Evolutionary conservation across 129 eudicot species (phyloP).

Genomic region (Flaveria linearis): DNA sequence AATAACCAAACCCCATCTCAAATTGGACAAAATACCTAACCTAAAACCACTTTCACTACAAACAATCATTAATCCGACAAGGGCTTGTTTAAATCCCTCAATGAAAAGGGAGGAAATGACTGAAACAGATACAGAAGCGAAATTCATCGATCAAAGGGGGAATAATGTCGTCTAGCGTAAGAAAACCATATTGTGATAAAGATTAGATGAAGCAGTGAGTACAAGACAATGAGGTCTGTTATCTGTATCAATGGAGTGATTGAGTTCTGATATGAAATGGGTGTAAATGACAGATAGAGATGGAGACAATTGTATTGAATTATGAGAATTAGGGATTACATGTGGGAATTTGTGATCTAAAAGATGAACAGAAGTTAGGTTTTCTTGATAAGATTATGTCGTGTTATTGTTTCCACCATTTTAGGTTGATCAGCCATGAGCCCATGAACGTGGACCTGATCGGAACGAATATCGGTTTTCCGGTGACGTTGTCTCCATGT

Average conservation of each 20-base stretch:
- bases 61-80: no score
- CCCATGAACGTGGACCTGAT: neutral
- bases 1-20: neutral
- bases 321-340: neutral
- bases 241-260: no score
- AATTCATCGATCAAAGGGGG: neutral
- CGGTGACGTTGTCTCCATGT: neutral
- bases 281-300: no score
- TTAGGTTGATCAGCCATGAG: neutral
- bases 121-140: slow-evolving; percentile 2
- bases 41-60: no score
- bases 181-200: neutral
- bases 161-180: slow-evolving; percentile 29
- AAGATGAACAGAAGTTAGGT: neutral
- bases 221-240: no score
- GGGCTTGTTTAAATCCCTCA: no score
- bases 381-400: neutral
- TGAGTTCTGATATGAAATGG: no score
- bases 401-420: no score
- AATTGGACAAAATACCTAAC: neutral
- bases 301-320: neutral
- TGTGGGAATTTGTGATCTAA: slow-evolving; percentile 19
- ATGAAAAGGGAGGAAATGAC: neutral
- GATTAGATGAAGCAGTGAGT: no score
- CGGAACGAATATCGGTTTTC: neutral